Evolutionary conservation across 2,329 filamentous ascomycete genomes (phyloP).

Genomic region (Thermothelomyces thermophilus): DNA sequence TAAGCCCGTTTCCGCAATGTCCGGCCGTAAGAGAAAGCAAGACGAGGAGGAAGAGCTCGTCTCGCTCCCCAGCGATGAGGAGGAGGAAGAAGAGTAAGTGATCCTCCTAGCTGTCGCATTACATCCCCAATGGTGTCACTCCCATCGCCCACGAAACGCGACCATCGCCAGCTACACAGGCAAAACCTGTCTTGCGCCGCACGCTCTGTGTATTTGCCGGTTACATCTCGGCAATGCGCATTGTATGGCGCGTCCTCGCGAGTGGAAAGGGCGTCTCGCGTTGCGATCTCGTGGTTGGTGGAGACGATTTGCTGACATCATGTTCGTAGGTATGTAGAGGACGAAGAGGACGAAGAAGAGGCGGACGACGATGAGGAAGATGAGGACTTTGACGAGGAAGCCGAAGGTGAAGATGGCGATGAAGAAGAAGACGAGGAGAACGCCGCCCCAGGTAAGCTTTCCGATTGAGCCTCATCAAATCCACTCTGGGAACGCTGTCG

Average conservation of each 20-base stretch:
- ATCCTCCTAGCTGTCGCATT: slow-evolving; percentile 28
- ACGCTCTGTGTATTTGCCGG: background rate
- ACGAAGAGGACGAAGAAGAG: slow-evolving; percentile 27
- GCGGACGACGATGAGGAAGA: slow-evolving; percentile 27
- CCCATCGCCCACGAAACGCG: slow-evolving; percentile 16
- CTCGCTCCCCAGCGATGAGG: slow-evolving; percentile 46
- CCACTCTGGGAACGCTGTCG: background rate
- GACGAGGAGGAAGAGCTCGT: slow-evolving; percentile 49
- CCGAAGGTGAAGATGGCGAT: slow-evolving; percentile 26
- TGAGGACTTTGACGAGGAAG: slow-evolving; percentile 29
- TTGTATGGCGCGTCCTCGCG: background rate
- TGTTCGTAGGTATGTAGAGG: slow-evolving; percentile 23
- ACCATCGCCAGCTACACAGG: slow-evolving; percentile 8
- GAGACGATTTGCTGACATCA: slow-evolving; percentile 5
- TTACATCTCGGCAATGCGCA: background rate
- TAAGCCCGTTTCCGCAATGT: slow-evolving; percentile 32
- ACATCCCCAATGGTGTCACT: slow-evolving; percentile 2
- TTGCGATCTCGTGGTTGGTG: background rate
- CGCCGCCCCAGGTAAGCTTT: slow-evolving; percentile 32
- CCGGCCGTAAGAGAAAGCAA: slow-evolving; percentile 49
- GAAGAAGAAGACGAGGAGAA: slow-evolving; percentile 36
- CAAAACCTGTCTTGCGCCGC: slow-evolving; percentile 7
- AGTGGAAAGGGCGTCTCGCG: background rate
- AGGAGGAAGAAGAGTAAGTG: slow-evolving; percentile 50
- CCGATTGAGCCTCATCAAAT: background rate